Evolutionary conservation across 495 filamentous ascomycete genomes (phyloP), one percentile per base, ranked within the genome.

Genomic region (Lophium mytilinum): DNA sequence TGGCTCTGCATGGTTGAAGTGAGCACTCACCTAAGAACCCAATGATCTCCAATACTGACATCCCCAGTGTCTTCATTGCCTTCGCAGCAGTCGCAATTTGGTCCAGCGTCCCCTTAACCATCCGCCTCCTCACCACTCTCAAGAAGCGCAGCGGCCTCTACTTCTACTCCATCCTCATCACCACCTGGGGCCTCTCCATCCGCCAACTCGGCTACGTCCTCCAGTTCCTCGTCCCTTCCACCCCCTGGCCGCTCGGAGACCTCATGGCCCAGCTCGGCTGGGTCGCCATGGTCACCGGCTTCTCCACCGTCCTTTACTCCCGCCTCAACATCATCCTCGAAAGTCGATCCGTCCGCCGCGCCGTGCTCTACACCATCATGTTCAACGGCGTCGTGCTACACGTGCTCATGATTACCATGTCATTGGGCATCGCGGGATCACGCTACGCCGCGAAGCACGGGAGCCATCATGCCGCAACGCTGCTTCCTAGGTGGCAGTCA

Each of bases 211-310:
- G 53, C 9, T 56, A 36, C 42, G 19, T 56, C 10, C n/a, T 56
- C 5, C 21, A 56, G 19, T 48, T 30, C 6, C 33, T 37, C 1
- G 43, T 39, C 35, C 53, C 47, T 1, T 9, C 18, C 33, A 17
- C 21, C 12, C 42, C 42, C 14, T 56, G 53, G 53, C 14, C 11
- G 4, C 39, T 54, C 52, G 15, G 37, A 7, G 21, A 17, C 36
- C 17, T 54, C 4, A 36, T 54, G 9, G 24, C 52, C 18, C 37
- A 56, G 33, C 18, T 37, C 12, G 53, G 53, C 4, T 56, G 53
- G 53, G 39, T 56, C 21, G 17, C 12, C 6, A 56, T 56, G 53
- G 53, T 56, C 14, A 34, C 53, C n/a, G 53, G 53, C 19, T 56
- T 56, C 33, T 17, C 18, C 12, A 33, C 49, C 12, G 53, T 56